These are phyloP conservation scores for Clavispora phyllophila DNA, from an alignment of 805 yeast genomes.

Conservation along the genomic window DNA sequence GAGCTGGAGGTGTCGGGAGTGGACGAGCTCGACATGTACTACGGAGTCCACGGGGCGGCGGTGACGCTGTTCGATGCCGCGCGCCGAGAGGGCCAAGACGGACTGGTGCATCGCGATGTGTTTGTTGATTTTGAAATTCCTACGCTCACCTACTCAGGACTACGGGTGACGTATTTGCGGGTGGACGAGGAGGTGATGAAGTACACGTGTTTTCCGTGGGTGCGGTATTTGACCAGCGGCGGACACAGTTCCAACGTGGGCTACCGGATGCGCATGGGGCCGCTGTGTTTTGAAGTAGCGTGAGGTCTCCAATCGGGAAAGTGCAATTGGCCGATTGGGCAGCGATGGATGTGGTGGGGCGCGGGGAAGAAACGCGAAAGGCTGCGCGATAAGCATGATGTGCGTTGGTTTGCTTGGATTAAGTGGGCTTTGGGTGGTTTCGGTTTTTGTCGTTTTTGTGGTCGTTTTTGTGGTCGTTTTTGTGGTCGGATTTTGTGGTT, in stretches of 20 bases:
- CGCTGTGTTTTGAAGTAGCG: slow-evolving; percentile 2
- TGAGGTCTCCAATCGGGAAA: too few species aligned
- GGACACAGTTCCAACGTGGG: not conserved
- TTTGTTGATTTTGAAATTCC: slow-evolving; percentile 31
- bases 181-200: slow-evolving; percentile 58
- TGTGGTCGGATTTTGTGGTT: too few species aligned
- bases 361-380: too few species aligned
- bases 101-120: slow-evolving; percentile 18
- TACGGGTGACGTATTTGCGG: slow-evolving; percentile 60
- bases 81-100: slow-evolving; percentile 9
- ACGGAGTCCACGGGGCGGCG: slow-evolving; percentile 34
- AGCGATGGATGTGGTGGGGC: too few species aligned
- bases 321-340: too few species aligned
- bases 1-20: slow-evolving; percentile 5
- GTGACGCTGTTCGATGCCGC: slow-evolving; percentile 21
- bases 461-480: too few species aligned
- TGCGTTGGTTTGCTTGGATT: too few species aligned
- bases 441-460: too few species aligned
- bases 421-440: too few species aligned
- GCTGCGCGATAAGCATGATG: too few species aligned
- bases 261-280: slow-evolving; percentile 14
- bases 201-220: slow-evolving; percentile 78
- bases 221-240: slow-evolving; percentile 44
- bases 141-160: slow-evolving; percentile 58
- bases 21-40: slow-evolving; percentile 20